Evolutionary conservation across 192 early-diverging fungal species (phyloP).

Genomic region (Coemansia sp.): DNA sequence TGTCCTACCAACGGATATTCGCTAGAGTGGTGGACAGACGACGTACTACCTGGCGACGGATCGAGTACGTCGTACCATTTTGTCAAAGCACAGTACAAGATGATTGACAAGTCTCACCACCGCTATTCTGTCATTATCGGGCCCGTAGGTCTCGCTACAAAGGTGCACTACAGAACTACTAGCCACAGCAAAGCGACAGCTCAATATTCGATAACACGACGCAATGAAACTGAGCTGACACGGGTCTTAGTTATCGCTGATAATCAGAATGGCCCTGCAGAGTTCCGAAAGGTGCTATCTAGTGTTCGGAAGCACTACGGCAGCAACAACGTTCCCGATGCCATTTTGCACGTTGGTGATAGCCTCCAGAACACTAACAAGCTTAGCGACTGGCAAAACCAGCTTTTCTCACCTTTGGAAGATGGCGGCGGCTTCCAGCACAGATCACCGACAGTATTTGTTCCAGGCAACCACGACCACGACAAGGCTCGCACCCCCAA

Average conservation of each 20-base stretch:
- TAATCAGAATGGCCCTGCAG: constrained; percentile 42
- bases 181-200: constrained; percentile 24
- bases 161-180: constrained; percentile 31
- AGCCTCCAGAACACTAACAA: constrained; percentile 62
- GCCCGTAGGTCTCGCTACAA: constrained; percentile 18
- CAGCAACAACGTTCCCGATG: constrained; percentile 32
- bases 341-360: constrained; percentile 73
- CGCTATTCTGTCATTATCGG: constrained; percentile 45
- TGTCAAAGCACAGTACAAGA: constrained; percentile 30
- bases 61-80: not conserved
- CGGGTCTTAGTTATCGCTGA: constrained; percentile 48
- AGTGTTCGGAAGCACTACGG: constrained; percentile 15
- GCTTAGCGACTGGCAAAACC: constrained; percentile 71
- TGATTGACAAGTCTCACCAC: constrained; percentile 36
- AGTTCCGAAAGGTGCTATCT: constrained; percentile 33
- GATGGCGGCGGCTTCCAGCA: constrained; percentile 60
- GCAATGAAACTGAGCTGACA: not conserved
- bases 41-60: not conserved
- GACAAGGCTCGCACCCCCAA: constrained; percentile 57
- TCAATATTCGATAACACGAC: constrained; percentile 29
- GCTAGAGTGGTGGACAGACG: constrained; percentile 48
- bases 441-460: constrained; percentile 65
- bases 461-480: constrained; percentile 77
- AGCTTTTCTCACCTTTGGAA: constrained; percentile 67
- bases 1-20: constrained; percentile 20